Percentiles rank a stretch among this genome's conserved stretches.
Evolutionary conservation across 305 asterid genomes (phyloP).

Genomic region (Fraxinus albicans): DNA sequence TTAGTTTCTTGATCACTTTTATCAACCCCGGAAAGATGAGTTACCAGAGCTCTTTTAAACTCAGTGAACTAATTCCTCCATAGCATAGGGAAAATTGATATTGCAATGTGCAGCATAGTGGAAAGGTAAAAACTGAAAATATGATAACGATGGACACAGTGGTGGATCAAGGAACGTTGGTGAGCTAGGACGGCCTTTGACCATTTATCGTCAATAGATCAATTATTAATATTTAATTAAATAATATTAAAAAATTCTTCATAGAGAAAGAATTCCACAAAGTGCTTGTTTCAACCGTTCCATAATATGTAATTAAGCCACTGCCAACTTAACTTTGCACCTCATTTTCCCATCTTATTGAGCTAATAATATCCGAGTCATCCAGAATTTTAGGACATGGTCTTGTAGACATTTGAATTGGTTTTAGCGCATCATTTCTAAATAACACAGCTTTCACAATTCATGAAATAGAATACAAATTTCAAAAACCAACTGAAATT

Average conservation of each 20-base stretch:
- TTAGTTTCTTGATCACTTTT: background rate
- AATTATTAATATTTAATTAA: no score
- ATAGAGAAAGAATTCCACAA: no score
- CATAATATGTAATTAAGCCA: background rate
- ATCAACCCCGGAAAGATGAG: background rate
- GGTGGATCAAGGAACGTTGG: no score
- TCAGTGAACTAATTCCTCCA: background rate
- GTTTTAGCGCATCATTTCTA: background rate
- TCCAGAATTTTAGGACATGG: constrained; percentile 1
- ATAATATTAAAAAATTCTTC: no score
- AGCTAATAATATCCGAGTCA: constrained; percentile 5
- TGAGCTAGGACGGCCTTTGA: no score
- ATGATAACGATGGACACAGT: background rate
- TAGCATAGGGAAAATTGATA: background rate
- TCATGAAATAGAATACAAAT: background rate
- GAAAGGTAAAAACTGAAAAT: background rate
- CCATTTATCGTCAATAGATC: no score
- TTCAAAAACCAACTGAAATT: background rate
- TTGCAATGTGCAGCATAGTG: background rate
- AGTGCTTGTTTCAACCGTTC: background rate
- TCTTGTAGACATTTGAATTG: background rate
- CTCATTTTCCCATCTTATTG: background rate
- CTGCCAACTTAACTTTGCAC: background rate
- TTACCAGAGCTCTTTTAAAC: background rate
- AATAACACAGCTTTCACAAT: background rate